A percentile compares a stretch with the other conserved stretches of the same genome.
phyloP scores from a whole-genome alignment of 202 grass and related monocot genomes.

The Panicum virgatum region DNA sequence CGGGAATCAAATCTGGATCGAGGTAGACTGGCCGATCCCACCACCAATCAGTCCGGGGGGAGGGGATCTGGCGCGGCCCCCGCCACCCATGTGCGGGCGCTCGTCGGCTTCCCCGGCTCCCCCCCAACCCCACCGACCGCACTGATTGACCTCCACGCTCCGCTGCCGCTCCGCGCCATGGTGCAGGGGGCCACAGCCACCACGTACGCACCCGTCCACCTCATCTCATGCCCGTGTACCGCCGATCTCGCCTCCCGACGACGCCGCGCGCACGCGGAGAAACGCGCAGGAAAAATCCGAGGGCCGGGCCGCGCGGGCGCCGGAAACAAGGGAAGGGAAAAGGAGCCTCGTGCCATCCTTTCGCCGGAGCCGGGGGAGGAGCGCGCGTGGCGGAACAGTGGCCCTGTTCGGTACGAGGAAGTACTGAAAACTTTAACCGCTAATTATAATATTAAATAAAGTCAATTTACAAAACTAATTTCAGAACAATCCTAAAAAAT shows the following conservation, averaged over 20 bases:
- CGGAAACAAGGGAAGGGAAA: background rate
- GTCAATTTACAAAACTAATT: too few relatives aligned
- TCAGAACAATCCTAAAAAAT: too few relatives aligned
- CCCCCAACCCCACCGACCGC: constrained; percentile 12
- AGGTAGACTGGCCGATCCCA: background rate
- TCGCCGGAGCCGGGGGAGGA: background rate
- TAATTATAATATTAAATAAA: too few relatives aligned
- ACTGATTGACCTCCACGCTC: background rate
- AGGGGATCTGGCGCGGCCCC: too few relatives aligned
- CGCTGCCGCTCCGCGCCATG: background rate
- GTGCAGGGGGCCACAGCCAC: background rate
- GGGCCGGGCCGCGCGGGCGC: background rate
- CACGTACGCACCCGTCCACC: background rate
- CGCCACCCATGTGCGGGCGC: background rate
- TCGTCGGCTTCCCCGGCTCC: background rate
- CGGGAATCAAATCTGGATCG: background rate
- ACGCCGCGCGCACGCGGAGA: background rate
- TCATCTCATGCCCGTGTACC: background rate
- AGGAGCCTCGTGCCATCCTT: background rate
- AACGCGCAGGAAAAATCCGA: background rate
- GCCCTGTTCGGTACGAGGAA: too few relatives aligned
- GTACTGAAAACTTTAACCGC: too few relatives aligned
- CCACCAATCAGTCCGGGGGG: too few relatives aligned
- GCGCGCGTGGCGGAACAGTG: background rate
- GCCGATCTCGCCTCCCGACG: background rate